Base-by-base conservation (phyloP, 176 grass and related monocot species). In the Elaeis guineensis region DNA sequence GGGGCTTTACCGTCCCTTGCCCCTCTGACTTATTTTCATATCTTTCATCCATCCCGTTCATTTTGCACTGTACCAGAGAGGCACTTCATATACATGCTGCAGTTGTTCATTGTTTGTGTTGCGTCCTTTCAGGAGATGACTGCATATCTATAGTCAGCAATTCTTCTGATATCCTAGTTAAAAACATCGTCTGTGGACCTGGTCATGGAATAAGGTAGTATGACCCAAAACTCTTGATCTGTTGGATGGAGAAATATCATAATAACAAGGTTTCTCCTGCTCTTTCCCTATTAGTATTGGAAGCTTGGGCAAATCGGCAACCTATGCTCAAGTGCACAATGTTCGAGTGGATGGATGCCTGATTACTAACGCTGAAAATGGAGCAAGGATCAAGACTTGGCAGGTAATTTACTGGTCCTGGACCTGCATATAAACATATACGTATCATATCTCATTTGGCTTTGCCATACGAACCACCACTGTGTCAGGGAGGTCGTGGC, bases 161-260 rank as follows among this genome's bases (percentile, higher is more conserved):
- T 25, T 87, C 83, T 68, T 85, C 86, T 2, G 63, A 87, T 49
- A 65, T 96, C 66, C 54, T 21, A 1, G 77, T 90, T 15, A 78
- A 17, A 25, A 64, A 64, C 65, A 82, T 90, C 25, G 73, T 80
- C 16, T 96, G 92, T 68, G 92, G 86, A 3, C 92, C 92, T 59
- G 86, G 92, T 21, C 92, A 96, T 55, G 87, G 92, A 15, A 96
- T 96, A 70, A 96, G 92, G 87, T 95, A 61, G 51, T n/a, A 55
- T 3, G 5, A 53, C 7, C 44, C 8, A 16, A 54, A 53, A 54
- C 35, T 44, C 35, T 14, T 44, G 6, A 44, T 44, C 3, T 9
- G 35, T 44, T 11, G 6, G 9, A 44, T 44, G 35, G 35, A 44
- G 35, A 44, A 11, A 44, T 44, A 14, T 44, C 6, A 6, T 44